Evolutionary conservation across 208 protist genomes (phyloP).

Genomic region (Crithidia brevicula): DNA sequence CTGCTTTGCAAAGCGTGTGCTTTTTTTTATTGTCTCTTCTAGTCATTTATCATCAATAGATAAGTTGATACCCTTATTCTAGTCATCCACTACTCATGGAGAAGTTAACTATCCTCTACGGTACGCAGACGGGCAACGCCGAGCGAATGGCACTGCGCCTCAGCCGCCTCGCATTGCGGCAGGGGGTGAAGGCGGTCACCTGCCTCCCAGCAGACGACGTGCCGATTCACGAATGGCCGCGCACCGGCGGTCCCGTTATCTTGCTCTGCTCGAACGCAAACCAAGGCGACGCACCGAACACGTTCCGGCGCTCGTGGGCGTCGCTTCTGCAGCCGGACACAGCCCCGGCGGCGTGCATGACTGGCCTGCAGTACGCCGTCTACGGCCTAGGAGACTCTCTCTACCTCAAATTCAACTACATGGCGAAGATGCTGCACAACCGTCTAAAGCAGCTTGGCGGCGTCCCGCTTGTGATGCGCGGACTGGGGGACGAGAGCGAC

Average conservation of each 20-base stretch:
- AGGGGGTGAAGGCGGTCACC: constrained; percentile 44
- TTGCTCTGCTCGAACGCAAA: constrained; percentile 83
- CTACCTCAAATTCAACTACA: constrained; percentile 93
- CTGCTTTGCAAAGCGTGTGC: background rate
- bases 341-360: constrained; percentile 38
- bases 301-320: constrained; percentile 73
- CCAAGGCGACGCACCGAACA: constrained; percentile 83
- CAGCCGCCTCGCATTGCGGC: constrained; percentile 54
- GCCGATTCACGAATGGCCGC: constrained; percentile 48
- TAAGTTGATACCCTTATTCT: no score
- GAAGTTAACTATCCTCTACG: constrained; percentile 74
- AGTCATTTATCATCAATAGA: no score
- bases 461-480: constrained; percentile 70
- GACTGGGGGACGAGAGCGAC: constrained; percentile 93
- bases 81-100: no score
- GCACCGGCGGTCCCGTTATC: constrained; percentile 44
- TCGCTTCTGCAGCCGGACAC: constrained; percentile 44
- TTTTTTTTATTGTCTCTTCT: background rate
- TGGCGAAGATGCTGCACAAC: constrained; percentile 94
- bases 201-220: constrained; percentile 74
- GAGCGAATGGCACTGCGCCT: constrained; percentile 70
- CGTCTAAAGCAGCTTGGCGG: constrained; percentile 84
- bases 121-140: constrained; percentile 81
- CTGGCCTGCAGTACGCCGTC: constrained; percentile 79
- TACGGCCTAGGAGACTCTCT: constrained; percentile 92